Evolutionary conservation across 768 basidiomycete genomes (phyloP).

Genomic region (Pleurotus salmoneostramineus): DNA sequence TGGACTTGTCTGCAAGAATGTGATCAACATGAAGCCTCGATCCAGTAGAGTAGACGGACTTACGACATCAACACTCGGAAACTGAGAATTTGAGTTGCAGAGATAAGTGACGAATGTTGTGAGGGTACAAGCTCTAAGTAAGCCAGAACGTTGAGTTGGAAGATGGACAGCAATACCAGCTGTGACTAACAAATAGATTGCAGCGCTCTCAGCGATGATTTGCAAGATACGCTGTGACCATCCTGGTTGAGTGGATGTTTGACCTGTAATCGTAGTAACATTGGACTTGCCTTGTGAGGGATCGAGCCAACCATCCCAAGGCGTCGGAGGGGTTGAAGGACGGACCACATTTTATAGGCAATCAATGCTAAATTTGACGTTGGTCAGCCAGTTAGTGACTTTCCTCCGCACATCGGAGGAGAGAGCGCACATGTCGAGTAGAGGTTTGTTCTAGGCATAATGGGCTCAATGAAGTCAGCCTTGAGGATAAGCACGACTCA

Average conservation of each 20-base stretch:
- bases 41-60: neutral
- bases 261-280: too few species aligned
- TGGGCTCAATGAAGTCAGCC: neutral
- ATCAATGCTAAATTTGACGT: neutral
- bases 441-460: neutral
- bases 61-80: neutral
- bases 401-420: neutral
- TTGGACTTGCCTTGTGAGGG: neutral
- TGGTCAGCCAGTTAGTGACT: neutral
- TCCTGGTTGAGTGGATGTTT: too few species aligned
- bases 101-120: neutral
- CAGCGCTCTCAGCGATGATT: neutral
- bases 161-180: too few species aligned
- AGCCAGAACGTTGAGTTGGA: neutral
- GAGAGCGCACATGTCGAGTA: neutral
- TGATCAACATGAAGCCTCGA: conserved; percentile 9
- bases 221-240: neutral
- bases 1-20: neutral
- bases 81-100: neutral
- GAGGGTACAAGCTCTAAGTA: neutral
- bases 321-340: neutral
- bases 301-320: neutral
- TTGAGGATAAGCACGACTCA: neutral
- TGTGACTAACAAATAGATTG: neutral
- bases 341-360: neutral